These are phyloP conservation scores for Volvox carteri DNA, from an alignment of 163 green algal genomes.

Conservation along the genomic window DNA sequence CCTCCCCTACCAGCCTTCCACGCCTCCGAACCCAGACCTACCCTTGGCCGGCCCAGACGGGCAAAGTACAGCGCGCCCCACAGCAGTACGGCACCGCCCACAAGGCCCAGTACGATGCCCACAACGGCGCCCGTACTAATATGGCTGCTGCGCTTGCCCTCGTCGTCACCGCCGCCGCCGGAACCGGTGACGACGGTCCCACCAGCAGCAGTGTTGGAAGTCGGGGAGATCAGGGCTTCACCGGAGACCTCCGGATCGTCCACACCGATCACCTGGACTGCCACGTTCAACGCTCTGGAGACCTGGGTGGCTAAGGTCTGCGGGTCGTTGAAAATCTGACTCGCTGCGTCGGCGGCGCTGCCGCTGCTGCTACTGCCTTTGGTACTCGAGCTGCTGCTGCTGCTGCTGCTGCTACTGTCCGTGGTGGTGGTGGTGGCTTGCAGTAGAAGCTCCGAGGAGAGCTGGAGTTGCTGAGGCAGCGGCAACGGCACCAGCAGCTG, in stretches of 20 bases:
- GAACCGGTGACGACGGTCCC: neutral
- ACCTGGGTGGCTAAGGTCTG: neutral
- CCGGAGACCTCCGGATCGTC: neutral
- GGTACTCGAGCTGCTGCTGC: neutral
- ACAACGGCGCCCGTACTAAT: conserved; percentile 22
- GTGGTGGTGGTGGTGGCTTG: neutral
- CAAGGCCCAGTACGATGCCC: conserved; percentile 25
- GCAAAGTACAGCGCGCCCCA: conserved; percentile 42
- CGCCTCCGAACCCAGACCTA: neutral
- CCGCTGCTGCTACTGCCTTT: neutral
- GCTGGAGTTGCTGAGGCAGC: conserved; percentile 14
- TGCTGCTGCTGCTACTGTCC: neutral
- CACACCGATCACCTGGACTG: neutral
- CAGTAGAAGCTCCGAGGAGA: conserved; percentile 21
- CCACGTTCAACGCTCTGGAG: neutral
- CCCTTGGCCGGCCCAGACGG: neutral
- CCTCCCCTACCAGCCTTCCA: no score
- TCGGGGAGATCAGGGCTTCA: neutral
- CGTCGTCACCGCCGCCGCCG: neutral
- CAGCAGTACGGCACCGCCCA: neutral
- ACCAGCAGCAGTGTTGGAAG: neutral
- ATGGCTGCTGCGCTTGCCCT: neutral
- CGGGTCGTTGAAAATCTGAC: neutral
- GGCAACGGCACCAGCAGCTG: conserved; percentile 14
- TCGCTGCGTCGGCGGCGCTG: neutral